phyloP scores from a whole-genome alignment of 768 basidiomycete species.

The Russula foetens region DNA sequence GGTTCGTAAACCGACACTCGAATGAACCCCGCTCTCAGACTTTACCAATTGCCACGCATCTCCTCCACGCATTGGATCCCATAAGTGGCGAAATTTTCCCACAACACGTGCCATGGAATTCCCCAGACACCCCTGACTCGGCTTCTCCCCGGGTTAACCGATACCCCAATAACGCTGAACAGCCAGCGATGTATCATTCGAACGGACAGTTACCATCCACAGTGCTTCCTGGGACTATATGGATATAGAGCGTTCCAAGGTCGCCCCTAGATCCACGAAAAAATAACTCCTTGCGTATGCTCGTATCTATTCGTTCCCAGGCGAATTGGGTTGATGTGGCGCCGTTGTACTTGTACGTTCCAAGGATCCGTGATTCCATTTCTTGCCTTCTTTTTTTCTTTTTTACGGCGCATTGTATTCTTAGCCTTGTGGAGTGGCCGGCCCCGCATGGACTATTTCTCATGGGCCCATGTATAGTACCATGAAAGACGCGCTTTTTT shows the following conservation, averaged over 20 bases:
- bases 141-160: not conserved
- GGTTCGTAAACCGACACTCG: not conserved
- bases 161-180: not conserved
- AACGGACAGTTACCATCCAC: not conserved
- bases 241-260: conserved; percentile 1
- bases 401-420: conserved; percentile 1
- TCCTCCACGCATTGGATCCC: conserved; percentile 1
- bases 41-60: not conserved
- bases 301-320: not conserved
- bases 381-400: not conserved
- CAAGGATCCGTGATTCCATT: not conserved
- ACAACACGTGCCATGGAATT: conserved; percentile 1
- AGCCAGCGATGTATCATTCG: not conserved
- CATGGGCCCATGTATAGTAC: not conserved
- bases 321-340: not conserved
- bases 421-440: not conserved
- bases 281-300: not conserved
- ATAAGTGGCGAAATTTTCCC: not conserved
- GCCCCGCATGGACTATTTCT: not conserved
- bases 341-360: not conserved
- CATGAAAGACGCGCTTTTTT: not conserved
- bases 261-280: not conserved
- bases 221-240: not conserved
- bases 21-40: not conserved
- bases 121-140: not conserved